These are phyloP conservation scores for Kodamaea suecica DNA, from an alignment of 1,139 yeast genomes.

Conservation along the genomic window DNA sequence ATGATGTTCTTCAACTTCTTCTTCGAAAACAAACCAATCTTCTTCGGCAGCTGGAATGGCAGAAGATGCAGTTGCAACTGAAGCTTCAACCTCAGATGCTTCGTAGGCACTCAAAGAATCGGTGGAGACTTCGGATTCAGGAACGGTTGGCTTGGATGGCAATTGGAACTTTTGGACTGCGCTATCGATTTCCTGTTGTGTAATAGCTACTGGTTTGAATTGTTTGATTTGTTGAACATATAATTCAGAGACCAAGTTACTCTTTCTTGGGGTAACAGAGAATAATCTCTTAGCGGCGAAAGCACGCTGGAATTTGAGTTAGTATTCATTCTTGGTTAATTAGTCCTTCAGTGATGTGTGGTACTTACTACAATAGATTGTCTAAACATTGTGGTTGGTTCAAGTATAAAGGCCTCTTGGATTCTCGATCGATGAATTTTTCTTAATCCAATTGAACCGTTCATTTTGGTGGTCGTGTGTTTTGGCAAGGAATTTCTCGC, in stretches of 20 bases:
- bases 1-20: slow-evolving; percentile 74
- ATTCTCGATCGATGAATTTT: slow-evolving; percentile 8
- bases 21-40: slow-evolving; percentile 84
- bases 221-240: slow-evolving; percentile 84
- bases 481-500: background rate
- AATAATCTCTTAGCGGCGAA: slow-evolving; percentile 41
- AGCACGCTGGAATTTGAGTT: slow-evolving; percentile 24
- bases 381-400: slow-evolving; percentile 33
- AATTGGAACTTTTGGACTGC: slow-evolving; percentile 78
- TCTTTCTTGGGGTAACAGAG: slow-evolving; percentile 45
- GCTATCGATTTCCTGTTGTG: slow-evolving; percentile 72
- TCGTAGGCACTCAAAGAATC: slow-evolving; percentile 77
- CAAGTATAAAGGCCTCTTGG: background rate
- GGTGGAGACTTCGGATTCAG: slow-evolving; percentile 70
- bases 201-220: slow-evolving; percentile 78
- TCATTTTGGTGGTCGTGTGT: slow-evolving; percentile 10
- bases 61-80: slow-evolving; percentile 24
- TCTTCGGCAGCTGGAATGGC: slow-evolving; percentile 53
- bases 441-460: slow-evolving; percentile 8
- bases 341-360: background rate
- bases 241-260: slow-evolving; percentile 76
- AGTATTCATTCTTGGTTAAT: slow-evolving; percentile 8
- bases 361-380: slow-evolving; percentile 39
- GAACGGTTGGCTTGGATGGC: slow-evolving; percentile 72
- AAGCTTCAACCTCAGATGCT: slow-evolving; percentile 70